phyloP scores from a whole-genome alignment of 805 yeast genomes.

The Pichia deserticola region DNA sequence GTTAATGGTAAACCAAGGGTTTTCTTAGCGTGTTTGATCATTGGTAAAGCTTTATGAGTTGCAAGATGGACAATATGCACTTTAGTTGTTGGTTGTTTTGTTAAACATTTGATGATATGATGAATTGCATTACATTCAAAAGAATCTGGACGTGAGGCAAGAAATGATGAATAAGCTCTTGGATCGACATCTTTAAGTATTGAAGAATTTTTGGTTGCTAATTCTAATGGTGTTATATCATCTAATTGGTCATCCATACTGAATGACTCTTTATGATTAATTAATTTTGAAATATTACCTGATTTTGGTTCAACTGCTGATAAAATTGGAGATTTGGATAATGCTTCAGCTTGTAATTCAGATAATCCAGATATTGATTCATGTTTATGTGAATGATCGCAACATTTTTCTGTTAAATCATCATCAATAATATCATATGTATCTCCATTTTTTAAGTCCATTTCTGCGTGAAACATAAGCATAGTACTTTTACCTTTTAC shows the following conservation, averaged over 20 bases:
- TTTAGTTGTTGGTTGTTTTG: slow-evolving; percentile 50
- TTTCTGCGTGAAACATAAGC: slow-evolving; percentile 90
- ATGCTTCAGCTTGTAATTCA: slow-evolving; percentile 43
- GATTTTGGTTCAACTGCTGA: slow-evolving; percentile 53
- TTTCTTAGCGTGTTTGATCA: slow-evolving; percentile 55
- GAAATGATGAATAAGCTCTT: slow-evolving; percentile 58
- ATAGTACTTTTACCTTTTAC: slow-evolving; percentile 62
- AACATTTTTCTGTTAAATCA: slow-evolving; percentile 7
- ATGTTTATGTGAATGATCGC: slow-evolving; percentile 9
- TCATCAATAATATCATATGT: slow-evolving; percentile 26
- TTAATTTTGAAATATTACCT: slow-evolving; percentile 37
- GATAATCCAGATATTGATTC: slow-evolving; percentile 25
- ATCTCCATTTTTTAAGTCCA: slow-evolving; percentile 38
- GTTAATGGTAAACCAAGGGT: slow-evolving; percentile 51
- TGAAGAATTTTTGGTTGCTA: slow-evolving; percentile 13
- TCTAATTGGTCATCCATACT: slow-evolving; percentile 11
- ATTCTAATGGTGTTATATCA: slow-evolving; percentile 21
- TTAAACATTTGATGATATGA: slow-evolving; percentile 58
- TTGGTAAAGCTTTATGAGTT: slow-evolving; percentile 73
- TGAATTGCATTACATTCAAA: slow-evolving; percentile 82
- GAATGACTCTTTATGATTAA: slow-evolving; percentile 18
- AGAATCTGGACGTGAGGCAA: slow-evolving; percentile 81
- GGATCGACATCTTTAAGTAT: slow-evolving; percentile 47
- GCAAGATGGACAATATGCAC: slow-evolving; percentile 90
- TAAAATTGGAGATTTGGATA: slow-evolving; percentile 48